Conservation (phyloP, 257 asterid genomes). For the Solanum paucissectum region DNA sequence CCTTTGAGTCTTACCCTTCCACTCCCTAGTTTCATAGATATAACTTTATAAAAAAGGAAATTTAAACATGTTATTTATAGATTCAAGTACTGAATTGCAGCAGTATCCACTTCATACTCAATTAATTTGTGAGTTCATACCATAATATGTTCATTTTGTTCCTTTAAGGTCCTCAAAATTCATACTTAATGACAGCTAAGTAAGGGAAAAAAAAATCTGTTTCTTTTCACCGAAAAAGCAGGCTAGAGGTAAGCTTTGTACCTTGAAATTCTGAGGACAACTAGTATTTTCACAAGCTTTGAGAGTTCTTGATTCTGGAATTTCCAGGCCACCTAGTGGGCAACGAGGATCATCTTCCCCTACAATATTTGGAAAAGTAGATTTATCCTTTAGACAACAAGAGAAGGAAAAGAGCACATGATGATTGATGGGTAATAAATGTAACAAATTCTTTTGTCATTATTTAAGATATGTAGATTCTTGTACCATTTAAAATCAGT, state of each 20-base stretch:
- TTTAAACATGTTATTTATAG: background rate
- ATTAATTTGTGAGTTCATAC: background rate
- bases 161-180: background rate
- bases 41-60: background rate
- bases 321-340: conserved; percentile 55
- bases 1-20: background rate
- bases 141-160: background rate
- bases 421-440: background rate
- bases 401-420: background rate
- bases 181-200: background rate
- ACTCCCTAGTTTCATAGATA: background rate
- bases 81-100: background rate
- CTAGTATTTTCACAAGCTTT: conserved; percentile 21
- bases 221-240: background rate
- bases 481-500: conserved; percentile 62
- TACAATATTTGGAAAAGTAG: conserved; percentile 3
- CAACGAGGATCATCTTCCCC: conserved; percentile 83
- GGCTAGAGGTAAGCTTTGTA: background rate
- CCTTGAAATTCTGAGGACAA: conserved; percentile 40
- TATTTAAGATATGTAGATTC: background rate
- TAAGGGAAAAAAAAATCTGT: background rate
- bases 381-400: background rate
- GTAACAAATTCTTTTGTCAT: background rate
- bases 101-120: background rate
- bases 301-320: conserved; percentile 35